Conservation (phyloP, 345 rosid genomes). For the Rhizophora mangle region DNA sequence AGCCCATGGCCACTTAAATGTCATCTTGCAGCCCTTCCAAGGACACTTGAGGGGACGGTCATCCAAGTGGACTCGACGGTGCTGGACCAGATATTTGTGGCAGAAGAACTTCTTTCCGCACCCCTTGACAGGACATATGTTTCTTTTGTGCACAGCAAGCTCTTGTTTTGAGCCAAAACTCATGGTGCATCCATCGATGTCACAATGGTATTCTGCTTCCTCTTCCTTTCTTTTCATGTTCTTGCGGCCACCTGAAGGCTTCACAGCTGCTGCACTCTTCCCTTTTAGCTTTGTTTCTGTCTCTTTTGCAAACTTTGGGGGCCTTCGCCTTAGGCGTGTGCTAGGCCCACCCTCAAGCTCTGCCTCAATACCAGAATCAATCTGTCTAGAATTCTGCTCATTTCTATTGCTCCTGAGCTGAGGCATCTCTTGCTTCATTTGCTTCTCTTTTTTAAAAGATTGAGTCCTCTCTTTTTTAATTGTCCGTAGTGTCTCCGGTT, state of each 20-base stretch:
- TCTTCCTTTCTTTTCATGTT: constrained; percentile 43
- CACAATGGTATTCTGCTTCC: constrained; percentile 66
- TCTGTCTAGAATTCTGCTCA: constrained; percentile 21
- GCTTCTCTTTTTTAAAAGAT: constrained; percentile 23
- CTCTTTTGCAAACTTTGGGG: constrained; percentile 39
- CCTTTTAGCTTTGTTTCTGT: constrained; percentile 36
- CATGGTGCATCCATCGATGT: constrained; percentile 92
- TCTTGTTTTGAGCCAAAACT: constrained; percentile 67
- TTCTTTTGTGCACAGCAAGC: constrained; percentile 69
- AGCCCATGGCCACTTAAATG: constrained; percentile 99
- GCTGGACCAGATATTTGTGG: constrained; percentile 95
- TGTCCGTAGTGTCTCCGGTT: constrained; percentile 10
- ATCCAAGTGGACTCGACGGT: constrained; percentile 75
- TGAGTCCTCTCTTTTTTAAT: constrained; percentile 8
- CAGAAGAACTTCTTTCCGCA: constrained; percentile 95
- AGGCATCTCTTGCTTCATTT: constrained; percentile 39
- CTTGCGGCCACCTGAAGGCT: constrained; percentile 24
- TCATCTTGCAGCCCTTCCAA: constrained; percentile 97
- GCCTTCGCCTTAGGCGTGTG: constrained; percentile 71
- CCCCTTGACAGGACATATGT: constrained; percentile 83
- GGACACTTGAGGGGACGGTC: constrained; percentile 99
- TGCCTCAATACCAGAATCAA: constrained; percentile 30
- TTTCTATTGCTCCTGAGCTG: constrained; percentile 29
- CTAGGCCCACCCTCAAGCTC: constrained; percentile 66
- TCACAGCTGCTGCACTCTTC: constrained; percentile 32